Evolutionary conservation across 1,284 basidiomycete genomes (phyloP).

Genomic region (Marasmius tenuissimus): DNA sequence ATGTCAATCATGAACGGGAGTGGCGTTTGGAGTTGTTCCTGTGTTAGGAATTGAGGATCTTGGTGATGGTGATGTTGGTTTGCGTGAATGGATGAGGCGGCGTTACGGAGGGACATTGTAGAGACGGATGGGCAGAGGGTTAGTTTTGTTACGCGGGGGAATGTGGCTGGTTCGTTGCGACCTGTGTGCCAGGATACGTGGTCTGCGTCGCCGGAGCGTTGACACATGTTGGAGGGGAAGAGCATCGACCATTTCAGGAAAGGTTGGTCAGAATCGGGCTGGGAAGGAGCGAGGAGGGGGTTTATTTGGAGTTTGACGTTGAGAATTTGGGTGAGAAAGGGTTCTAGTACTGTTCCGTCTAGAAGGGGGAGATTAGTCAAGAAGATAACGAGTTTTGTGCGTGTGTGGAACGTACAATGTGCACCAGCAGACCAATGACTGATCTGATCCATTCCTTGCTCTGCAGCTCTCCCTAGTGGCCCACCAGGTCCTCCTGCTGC

Average conservation of each 20-base stretch:
- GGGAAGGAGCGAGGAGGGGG: constrained; percentile 54
- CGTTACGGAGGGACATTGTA: constrained; percentile 19
- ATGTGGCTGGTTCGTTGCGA: constrained; percentile 70
- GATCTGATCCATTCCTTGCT: constrained; percentile 4
- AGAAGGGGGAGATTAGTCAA: background rate
- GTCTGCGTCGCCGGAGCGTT: constrained; percentile 55
- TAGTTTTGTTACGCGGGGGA: constrained; percentile 59
- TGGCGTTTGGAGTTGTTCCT: constrained; percentile 39
- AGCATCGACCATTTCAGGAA: constrained; percentile 77
- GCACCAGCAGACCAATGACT: constrained; percentile 3
- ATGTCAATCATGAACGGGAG: constrained; percentile 64
- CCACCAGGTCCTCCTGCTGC: background rate
- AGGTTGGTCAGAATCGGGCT: constrained; percentile 43
- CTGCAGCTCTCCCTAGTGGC: constrained; percentile 4
- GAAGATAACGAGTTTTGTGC: background rate
- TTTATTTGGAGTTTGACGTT: constrained; percentile 51
- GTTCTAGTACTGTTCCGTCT: constrained; percentile 75
- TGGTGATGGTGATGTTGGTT: background rate
- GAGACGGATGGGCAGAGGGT: constrained; percentile 27
- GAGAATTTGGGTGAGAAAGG: constrained; percentile 53
- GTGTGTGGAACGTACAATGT: constrained; percentile 4
- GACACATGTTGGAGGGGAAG: constrained; percentile 58
- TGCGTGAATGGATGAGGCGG: background rate
- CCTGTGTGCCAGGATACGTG: constrained; percentile 69
- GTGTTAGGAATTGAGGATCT: background rate